Evolutionary conservation across 1,284 basidiomycete species (phyloP), one percentile per base, ranked within the genome.

Genomic region (Ganoderma lucidum): DNA sequence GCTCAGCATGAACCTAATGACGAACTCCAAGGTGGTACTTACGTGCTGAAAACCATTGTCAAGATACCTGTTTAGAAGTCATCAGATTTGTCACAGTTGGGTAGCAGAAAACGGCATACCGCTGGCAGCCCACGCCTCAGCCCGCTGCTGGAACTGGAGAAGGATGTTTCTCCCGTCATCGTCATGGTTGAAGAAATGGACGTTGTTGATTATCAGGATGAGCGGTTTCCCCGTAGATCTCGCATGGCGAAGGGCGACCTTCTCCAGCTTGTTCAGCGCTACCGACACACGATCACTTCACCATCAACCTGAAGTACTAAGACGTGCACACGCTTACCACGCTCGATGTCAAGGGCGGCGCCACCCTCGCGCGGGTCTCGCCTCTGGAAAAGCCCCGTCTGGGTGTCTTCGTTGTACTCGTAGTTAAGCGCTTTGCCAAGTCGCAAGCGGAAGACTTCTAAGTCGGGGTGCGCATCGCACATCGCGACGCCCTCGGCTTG

Each of bases 291-390:
- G 8, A 64, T 63, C n/a, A 51, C 5, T 4, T 10, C n/a, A 17
- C 6, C 6, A n/a, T 28, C 19, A 14, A 14, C 15, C 6, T 42
- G 35, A 15, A 8, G 28, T 12, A 6, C 4, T 4, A 17, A 19
- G 42, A 30, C 14, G 28, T 1, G 8, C 23, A 39, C 2, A 8
- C 23, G 23, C 59, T 42, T 14, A 91, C 91, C 92, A 80, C 95
- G 85, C 80, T 96, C 94, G 65, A 96, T 90, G 77, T 96, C 94
- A 42, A 96, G 83, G 12, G 90, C 87, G 10, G 95, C 89, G 0
- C 95, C 94, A 71, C 88, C 94, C 83, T 96, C 93, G 72, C 93
- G 83, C 19, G 95, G 94, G 81, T 97, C 95, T 45, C 91, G 84
- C 61, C 95, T 82, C 72, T 94, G 93, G 80, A 96, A 96, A 41